Base-by-base conservation (phyloP, 352 stramenopile genomes). In the Pythium scleroteichum region DNA sequence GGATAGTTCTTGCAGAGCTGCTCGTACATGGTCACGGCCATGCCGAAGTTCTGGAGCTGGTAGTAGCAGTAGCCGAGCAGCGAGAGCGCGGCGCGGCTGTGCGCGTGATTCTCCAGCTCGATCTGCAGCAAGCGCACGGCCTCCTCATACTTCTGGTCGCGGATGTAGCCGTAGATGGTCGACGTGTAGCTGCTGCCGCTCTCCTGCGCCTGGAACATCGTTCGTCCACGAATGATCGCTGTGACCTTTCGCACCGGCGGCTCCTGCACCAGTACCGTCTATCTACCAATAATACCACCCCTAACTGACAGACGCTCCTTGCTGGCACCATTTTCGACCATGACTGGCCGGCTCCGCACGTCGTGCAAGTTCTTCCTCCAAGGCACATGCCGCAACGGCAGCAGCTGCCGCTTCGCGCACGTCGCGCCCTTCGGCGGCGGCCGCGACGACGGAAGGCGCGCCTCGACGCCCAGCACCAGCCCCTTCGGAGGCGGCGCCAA, bases 31-130 rank as follows among this genome's bases (percentile, higher is more conserved):
- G 82, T 74, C 38, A 96, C 90, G 6, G 96, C 94, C 42, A 84
- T 74, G 29, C 78, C 66, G 70, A 94, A 99, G 68, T 98, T 95
- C 72, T 98, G 84, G 70, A 97, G 77, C 69, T 98, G 89, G 76
- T 99, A 99, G 75, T 97, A 98, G 77, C 94, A 98, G 72, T 98
- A 99, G n/a, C 88, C 96, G n/a, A 99, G 76, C 20, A 99, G 73
- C 23, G 93, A 98, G 14, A 99, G 72, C 19, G 90, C 87, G 7
- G 96, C 89, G 29, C 96, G 80, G 68, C 81, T 97, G 61, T 94
- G 82, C 46, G 96, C 85, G 62, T 98, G 97, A 64, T 96, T 97
- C 68, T 98, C 88, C 26, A 97, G 72, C 62, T 97, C 87, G 56
- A 95, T 94, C 66, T 86, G 90, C 35, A 99, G 79, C 35, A 98